Base-by-base conservation (phyloP, 345 rosid genomes). In the Aquilaria sinensis region DNA sequence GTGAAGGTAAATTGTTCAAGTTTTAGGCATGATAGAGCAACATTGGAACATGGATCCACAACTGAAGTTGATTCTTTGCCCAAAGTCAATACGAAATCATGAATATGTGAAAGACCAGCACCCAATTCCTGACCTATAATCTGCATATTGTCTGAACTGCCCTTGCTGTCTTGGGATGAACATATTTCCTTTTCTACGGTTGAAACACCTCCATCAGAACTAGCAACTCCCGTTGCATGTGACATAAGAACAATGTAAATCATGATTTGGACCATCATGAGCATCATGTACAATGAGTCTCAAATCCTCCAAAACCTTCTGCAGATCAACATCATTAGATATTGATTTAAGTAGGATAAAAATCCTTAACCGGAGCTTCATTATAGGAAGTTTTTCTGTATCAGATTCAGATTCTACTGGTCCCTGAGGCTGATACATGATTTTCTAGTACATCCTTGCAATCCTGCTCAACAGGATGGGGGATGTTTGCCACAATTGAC, bases 51-150 rank as follows among this genome's bases (percentile, higher is more conserved):
- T 51, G 64, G 46, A 31, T 75, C 79, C 52, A 77, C 67, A 60
- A 70, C 76, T 41, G 57, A 59, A 67, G 55, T 73, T 79, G 67
- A 75, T 79, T 81, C 84, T 58, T 59, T 70, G 13, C 74, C 68
- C 50, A 66, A 46, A 56, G 72, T 77, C 3, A 70, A 2, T 32
- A 79, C 75, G 61, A 69, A 78, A 60, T 72, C 69, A 56, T 68
- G 69, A 67, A 80, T 77, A 15, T 72, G 77, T 59, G 71, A 64
- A 65, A 80, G 15, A 60, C 82, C 83, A 64, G 75, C 60, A 60
- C 67, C 74, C 70, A 83, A 56, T 30, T 75, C 75, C 60, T 73
- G 66, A 57, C 67, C 58, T 31, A 50, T 63, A 16, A 50, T 29
- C 23, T 16, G 23, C 23, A 16, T 16, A 16, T 16, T 16, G 23